Base-by-base conservation (phyloP, 805 yeast species). In the Starmera caribaea region DNA sequence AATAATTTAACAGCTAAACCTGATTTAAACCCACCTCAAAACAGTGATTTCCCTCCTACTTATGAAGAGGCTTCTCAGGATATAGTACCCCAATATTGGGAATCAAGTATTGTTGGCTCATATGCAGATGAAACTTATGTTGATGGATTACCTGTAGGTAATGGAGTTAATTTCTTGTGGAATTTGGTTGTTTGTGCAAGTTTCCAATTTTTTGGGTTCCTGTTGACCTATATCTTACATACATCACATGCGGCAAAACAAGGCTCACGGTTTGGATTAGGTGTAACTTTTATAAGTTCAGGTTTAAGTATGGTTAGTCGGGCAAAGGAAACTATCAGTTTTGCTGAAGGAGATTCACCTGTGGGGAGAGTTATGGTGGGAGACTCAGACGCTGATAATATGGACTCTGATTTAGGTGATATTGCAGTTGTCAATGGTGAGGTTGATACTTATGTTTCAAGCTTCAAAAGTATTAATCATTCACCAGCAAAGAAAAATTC, bases 221-320 rank as follows among this genome's bases (percentile, higher is more conserved):
- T 92, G 33, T 69, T 90, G 40, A 89, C 97, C 8, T 92, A 89
- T 56, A 65, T 90, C 35, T 67, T 92, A 40, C 97, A 92, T 61
- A 90, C 97, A 1, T 85, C 97, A 3, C 98, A 92, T 57, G 97
- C 97, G 5, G 95, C 97, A 4, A 87, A 86, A 56, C 89, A 89
- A 53, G 98, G 98, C 3, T 81, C 97, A 2, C 69, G 95, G 45
- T 83, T 90, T 15, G 98, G 98, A 0, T 63, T 92, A 41, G 97
- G 97, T 3, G 55, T 84, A 44, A 87, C 96, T 0, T 73, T 92
- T 46, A 66, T 90, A 38, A 75, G 80, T 40, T 77, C 79, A 47
- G 95, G 84, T 3, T 73, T 70, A 45, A 63, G 69, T 28, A 67
- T 76, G 63, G 26, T 21, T 7, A 21, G 26, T 21, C 26, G 26